Conservation (phyloP, 768 basidiomycete species). For the Omphalotus guepiniiformis region DNA sequence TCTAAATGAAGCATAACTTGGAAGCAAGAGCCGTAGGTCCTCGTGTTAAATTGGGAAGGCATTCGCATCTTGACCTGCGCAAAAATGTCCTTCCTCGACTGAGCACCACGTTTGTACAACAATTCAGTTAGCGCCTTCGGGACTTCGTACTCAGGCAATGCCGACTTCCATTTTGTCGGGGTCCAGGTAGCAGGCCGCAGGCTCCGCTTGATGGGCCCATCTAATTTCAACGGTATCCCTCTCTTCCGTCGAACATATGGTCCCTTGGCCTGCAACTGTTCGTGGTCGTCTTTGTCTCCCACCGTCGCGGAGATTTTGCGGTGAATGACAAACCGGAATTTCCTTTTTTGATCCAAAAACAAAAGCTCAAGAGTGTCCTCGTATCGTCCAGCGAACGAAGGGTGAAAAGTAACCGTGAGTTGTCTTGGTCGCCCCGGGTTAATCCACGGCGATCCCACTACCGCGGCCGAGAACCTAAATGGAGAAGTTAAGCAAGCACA, state of each 20-base stretch:
- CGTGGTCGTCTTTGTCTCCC: constrained; percentile 46
- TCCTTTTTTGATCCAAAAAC: constrained; percentile 32
- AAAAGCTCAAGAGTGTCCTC: constrained; percentile 45
- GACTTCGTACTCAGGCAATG: constrained; percentile 26
- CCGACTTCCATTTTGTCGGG: constrained; percentile 29
- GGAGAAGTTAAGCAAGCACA: not conserved
- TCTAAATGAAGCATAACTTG: constrained; percentile 45
- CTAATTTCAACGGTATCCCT: constrained; percentile 20
- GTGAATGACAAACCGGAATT: constrained; percentile 41
- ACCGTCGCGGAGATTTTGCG: constrained; percentile 42
- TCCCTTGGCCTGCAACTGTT: constrained; percentile 38
- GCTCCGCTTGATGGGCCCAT: constrained; percentile 29
- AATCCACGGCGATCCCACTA: constrained; percentile 21
- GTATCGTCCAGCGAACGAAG: constrained; percentile 37
- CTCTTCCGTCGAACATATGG: constrained; percentile 35
- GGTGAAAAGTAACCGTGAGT: constrained; percentile 28
- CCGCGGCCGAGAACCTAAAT: constrained; percentile 28
- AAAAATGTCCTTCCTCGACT: constrained; percentile 14
- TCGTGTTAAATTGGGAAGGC: constrained; percentile 28
- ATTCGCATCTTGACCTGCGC: constrained; percentile 29
- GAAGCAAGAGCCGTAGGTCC: constrained; percentile 42
- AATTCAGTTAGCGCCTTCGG: constrained; percentile 28
- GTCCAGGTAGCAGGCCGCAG: constrained; percentile 37
- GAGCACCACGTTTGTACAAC: constrained; percentile 20
- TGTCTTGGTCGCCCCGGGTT: constrained; percentile 21